These are phyloP conservation scores for Nitzschia inconspicua DNA, from an alignment of 108 stramenopile species.

Conservation along the genomic window DNA sequence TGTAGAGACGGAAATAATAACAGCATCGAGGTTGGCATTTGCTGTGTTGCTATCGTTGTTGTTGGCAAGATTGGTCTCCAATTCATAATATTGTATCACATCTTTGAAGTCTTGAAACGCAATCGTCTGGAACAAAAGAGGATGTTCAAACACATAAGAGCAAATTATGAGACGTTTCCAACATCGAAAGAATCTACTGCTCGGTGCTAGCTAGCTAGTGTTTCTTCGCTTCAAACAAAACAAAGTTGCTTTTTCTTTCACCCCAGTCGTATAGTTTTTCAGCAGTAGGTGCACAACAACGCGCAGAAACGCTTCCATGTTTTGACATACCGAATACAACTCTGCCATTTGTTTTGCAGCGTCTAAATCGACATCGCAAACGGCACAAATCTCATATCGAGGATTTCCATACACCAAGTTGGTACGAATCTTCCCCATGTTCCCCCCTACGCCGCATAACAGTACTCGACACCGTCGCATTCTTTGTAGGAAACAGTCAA, in stretches of 20 bases:
- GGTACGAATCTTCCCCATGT: constrained; percentile 69
- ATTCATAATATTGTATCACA: no score
- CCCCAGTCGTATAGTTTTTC: neutral
- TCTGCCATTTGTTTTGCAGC: constrained; percentile 32
- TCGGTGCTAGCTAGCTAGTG: no score
- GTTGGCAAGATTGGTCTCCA: no score
- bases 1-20: constrained; percentile 62
- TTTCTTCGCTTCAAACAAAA: no score
- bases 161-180: no score
- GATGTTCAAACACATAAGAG: no score
- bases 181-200: no score
- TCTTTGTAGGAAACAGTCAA: no score
- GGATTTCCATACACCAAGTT: constrained; percentile 47
- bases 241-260: neutral
- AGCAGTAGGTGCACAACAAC: neutral
- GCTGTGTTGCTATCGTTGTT: neutral
- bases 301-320: no score
- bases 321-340: constrained; percentile 27
- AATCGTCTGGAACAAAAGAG: no score
- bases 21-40: constrained; percentile 33
- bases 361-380: constrained; percentile 47
- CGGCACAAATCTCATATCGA: constrained; percentile 43
- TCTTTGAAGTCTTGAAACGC: no score
- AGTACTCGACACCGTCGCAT: neutral
- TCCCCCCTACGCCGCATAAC: constrained; percentile 24